These are phyloP conservation scores for Cucurbita moschata DNA, from an alignment of 306 rosid genomes.

Conservation along the genomic window DNA sequence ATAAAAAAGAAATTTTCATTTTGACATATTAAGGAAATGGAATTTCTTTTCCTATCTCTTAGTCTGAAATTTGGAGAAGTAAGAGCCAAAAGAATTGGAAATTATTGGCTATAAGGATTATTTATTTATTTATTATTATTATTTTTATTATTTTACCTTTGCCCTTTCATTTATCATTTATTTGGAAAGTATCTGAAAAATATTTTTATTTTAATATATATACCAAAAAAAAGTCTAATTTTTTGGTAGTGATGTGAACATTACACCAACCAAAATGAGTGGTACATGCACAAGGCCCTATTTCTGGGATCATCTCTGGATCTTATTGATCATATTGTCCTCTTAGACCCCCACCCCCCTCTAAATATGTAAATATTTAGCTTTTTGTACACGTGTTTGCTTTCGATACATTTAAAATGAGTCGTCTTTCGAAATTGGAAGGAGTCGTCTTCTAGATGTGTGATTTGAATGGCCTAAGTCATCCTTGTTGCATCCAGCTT, in stretches of 20 bases:
- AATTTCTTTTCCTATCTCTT: background rate
- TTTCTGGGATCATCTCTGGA: constrained; percentile 3
- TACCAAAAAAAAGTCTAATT: background rate
- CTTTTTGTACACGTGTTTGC: background rate
- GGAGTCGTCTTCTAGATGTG: background rate
- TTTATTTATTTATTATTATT: background rate
- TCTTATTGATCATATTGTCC: constrained; percentile 8
- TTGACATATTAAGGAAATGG: background rate
- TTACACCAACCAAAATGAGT: constrained; percentile 11
- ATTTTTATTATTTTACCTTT: background rate
- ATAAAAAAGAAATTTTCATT: background rate
- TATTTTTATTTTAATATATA: background rate
- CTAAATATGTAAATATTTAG: background rate
- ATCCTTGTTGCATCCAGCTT: background rate
- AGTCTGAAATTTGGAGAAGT: background rate
- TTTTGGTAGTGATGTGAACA: constrained; percentile 5
- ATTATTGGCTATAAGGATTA: background rate
- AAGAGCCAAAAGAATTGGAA: background rate
- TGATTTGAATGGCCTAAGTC: background rate
- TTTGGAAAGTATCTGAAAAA: background rate
- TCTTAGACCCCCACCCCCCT: background rate
- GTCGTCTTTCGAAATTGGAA: background rate
- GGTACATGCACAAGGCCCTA: constrained; percentile 11
- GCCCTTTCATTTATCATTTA: background rate
- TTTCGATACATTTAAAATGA: background rate